Evolutionary conservation across 2,329 filamentous ascomycete genomes (phyloP).

Genomic region (Sporothrix variecibatus): DNA sequence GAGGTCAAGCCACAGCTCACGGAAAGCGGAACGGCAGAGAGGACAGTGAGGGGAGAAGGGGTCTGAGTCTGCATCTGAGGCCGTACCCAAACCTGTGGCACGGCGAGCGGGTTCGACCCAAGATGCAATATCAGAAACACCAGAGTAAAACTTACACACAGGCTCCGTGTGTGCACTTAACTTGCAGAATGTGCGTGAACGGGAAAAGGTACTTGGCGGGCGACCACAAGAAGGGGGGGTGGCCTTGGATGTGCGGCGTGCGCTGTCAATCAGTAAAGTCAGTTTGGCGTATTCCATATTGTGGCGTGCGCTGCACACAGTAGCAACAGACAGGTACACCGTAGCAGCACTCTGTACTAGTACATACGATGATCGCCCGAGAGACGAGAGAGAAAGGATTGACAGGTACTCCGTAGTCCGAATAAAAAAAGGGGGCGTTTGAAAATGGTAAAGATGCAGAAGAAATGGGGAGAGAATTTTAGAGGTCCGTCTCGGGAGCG

Average conservation of each 20-base stretch:
- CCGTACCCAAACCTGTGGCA: not conserved
- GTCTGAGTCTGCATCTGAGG: not conserved
- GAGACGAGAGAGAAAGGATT: not conserved
- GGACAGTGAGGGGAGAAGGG: not conserved
- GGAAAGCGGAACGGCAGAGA: not conserved
- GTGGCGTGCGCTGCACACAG: not conserved
- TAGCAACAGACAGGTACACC: not conserved
- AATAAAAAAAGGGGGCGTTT: not conserved
- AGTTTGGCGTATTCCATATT: not conserved
- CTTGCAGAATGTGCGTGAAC: not conserved
- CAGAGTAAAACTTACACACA: not conserved
- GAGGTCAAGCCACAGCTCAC: not conserved
- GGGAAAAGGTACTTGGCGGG: not conserved
- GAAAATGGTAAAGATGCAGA: not conserved
- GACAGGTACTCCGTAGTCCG: not conserved
- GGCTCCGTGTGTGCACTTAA: not conserved
- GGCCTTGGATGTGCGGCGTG: not conserved
- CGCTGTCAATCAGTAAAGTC: conserved; percentile 7
- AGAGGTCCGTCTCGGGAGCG: conserved; percentile 2
- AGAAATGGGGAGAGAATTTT: not conserved
- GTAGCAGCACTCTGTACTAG: not conserved
- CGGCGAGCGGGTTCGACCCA: not conserved
- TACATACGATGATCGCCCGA: not conserved
- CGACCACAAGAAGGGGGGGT: not conserved
- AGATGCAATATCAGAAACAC: not conserved